Evolutionary conservation across 345 rosid genomes (phyloP).

Genomic region (Linum trigynum): DNA sequence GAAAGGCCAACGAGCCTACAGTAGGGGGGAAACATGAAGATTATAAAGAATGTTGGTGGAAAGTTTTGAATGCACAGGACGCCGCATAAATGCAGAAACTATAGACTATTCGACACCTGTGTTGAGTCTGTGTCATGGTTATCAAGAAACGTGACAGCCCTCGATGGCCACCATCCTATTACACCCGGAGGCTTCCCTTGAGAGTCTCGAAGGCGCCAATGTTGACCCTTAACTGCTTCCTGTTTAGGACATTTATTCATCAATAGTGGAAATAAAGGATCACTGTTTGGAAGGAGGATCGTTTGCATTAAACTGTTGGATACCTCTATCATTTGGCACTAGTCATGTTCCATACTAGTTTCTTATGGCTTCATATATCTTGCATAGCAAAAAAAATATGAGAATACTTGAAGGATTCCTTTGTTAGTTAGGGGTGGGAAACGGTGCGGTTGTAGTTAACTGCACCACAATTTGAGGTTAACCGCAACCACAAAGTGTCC

Average conservation of each 20-base stretch:
- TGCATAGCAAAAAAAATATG: not conserved
- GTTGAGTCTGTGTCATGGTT: slow-evolving; percentile 96
- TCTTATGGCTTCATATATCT: not conserved
- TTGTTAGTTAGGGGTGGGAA: slow-evolving; percentile 8
- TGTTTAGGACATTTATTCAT: slow-evolving; percentile 18
- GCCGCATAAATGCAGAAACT: not conserved
- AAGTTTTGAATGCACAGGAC: slow-evolving; percentile 1
- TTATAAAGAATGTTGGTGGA: not conserved
- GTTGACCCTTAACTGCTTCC: slow-evolving; percentile 89
- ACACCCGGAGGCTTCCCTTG: slow-evolving; percentile 91
- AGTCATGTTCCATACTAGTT: not conserved
- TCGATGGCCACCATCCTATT: slow-evolving; percentile 96
- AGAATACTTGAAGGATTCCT: slow-evolving; percentile 73
- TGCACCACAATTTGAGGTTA: too few relatives aligned
- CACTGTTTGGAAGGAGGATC: too few relatives aligned
- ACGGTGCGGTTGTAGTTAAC: too few relatives aligned
- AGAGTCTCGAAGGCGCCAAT: slow-evolving; percentile 69
- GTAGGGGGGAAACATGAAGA: not conserved
- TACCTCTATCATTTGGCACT: not conserved
- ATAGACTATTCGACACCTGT: slow-evolving; percentile 34
- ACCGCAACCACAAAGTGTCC: too few relatives aligned
- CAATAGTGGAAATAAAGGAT: not conserved
- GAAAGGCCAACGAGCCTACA: slow-evolving; percentile 86
- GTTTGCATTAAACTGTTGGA: not conserved
- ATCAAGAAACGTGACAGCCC: slow-evolving; percentile 80